Percentiles rank a stretch among this genome's conserved stretches.
Conservation (phyloP, 179 eudicot species). For the Dionaea muscipula region DNA sequence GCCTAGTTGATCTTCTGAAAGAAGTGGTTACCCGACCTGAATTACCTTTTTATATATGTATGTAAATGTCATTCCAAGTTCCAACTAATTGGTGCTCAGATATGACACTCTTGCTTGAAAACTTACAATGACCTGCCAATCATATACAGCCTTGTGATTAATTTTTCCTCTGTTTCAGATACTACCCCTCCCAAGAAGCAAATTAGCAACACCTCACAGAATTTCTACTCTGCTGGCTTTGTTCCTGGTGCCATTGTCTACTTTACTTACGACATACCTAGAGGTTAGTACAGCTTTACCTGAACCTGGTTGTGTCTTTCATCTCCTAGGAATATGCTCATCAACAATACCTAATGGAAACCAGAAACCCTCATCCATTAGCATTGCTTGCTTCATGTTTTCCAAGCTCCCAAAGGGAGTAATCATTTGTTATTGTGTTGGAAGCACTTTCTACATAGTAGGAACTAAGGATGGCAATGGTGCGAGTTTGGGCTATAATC, state of each 20-base stretch:
- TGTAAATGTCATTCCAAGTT: slow-evolving; percentile 8
- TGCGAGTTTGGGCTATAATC: too few species aligned
- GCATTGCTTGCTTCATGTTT: too few species aligned
- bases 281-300: slow-evolving; percentile 48
- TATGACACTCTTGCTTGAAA: not conserved
- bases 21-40: slow-evolving; percentile 57
- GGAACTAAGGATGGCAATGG: too few species aligned
- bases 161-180: slow-evolving; percentile 20
- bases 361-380: too few species aligned
- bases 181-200: slow-evolving; percentile 89
- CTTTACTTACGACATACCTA: slow-evolving; percentile 55
- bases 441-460: too few species aligned
- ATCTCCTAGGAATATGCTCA: too few species aligned
- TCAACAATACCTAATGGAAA: too few species aligned
- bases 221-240: slow-evolving; percentile 75
- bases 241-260: slow-evolving; percentile 88
- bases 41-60: slow-evolving; percentile 61
- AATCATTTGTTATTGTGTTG: too few species aligned
- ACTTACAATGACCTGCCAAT: not conserved
- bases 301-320: too few species aligned
- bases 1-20: slow-evolving; percentile 53
- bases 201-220: slow-evolving; percentile 48
- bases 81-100: not conserved
- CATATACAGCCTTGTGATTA: not conserved
- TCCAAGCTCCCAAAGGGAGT: too few species aligned